These are phyloP conservation scores for Corinectria fuckeliana DNA, from an alignment of 2,329 filamentous ascomycete genomes.

Conservation along the genomic window DNA sequence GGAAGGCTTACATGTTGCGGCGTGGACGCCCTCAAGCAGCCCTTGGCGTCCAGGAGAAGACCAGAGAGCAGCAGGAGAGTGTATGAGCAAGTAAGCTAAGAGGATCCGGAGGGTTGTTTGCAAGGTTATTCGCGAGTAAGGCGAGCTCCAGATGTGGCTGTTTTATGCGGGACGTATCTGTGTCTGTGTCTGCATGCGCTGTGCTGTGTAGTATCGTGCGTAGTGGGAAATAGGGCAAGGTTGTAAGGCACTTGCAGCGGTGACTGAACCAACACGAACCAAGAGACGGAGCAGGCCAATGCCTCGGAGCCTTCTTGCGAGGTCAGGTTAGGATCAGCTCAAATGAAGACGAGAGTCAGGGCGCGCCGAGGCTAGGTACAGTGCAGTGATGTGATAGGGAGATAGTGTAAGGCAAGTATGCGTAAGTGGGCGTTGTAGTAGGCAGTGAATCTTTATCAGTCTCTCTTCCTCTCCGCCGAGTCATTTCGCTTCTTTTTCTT, in stretches of 20 bases:
- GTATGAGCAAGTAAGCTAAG: conserved; percentile 14
- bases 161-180: conserved; percentile 25
- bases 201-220: conserved; percentile 1
- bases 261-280: neutral
- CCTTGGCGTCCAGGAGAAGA: conserved; percentile 29
- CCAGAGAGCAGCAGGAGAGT: conserved; percentile 23
- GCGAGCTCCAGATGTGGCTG: conserved; percentile 29
- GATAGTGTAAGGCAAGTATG: conserved; percentile 5
- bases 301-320: conserved; percentile 11
- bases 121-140: conserved; percentile 12
- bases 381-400: conserved; percentile 4
- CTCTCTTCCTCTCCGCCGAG: neutral
- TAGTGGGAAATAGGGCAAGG: conserved; percentile 14
- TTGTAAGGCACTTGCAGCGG: neutral
- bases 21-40: conserved; percentile 33
- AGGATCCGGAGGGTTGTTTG: conserved; percentile 8
- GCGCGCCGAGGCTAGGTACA: conserved; percentile 3
- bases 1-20: conserved; percentile 45
- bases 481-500: conserved; percentile 13
- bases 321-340: conserved; percentile 27
- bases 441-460: neutral
- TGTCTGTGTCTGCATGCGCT: neutral
- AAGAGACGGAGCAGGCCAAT: conserved; percentile 10
- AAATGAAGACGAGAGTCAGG: conserved; percentile 15
- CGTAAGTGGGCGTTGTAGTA: conserved; percentile 11